Evolutionary conservation across 352 stramenopile genomes (phyloP).

Genomic region (Phytophthora palmivora): DNA sequence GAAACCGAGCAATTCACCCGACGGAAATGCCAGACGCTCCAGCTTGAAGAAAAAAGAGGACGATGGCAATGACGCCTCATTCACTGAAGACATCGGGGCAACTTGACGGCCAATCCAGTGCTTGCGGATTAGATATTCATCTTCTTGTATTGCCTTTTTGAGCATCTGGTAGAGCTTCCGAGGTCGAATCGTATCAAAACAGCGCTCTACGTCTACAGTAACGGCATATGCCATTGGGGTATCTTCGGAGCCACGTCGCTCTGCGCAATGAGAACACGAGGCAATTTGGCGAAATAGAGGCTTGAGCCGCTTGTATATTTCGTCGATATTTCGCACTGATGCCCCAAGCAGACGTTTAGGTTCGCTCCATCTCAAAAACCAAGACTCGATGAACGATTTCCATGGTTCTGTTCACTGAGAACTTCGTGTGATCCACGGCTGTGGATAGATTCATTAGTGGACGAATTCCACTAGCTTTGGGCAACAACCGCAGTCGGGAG

Average conservation of each 20-base stretch:
- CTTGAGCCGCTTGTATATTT: conserved; percentile 65
- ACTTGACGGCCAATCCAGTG: conserved; percentile 74
- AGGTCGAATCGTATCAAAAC: conserved; percentile 82
- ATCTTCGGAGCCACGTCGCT: conserved; percentile 10
- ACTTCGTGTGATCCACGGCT: conserved; percentile 30
- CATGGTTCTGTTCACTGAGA: conserved; percentile 68
- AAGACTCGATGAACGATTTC: conserved; percentile 68
- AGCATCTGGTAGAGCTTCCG: conserved; percentile 70
- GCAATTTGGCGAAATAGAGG: conserved; percentile 47
- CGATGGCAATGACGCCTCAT: conserved; percentile 5
- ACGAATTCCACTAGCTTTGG: conserved; percentile 70
- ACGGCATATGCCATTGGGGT: conserved; percentile 58
- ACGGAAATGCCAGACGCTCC: conserved; percentile 59
- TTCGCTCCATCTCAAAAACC: conserved; percentile 67
- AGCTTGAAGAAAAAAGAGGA: conserved; percentile 64
- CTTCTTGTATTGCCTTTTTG: conserved; percentile 67
- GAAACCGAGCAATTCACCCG: conserved; percentile 62
- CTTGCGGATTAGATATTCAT: conserved; percentile 80
- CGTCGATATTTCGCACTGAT: conserved; percentile 70
- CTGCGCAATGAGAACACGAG: conserved; percentile 41
- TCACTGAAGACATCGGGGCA: conserved; percentile 13
- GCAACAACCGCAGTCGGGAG: conserved; percentile 67
- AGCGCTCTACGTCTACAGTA: conserved; percentile 79
- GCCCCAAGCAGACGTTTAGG: conserved; percentile 56
- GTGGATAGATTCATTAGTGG: conserved; percentile 83